These are phyloP conservation scores for Omphalea diandra DNA, from an alignment of 441 rosid species.

Conservation along the genomic window DNA sequence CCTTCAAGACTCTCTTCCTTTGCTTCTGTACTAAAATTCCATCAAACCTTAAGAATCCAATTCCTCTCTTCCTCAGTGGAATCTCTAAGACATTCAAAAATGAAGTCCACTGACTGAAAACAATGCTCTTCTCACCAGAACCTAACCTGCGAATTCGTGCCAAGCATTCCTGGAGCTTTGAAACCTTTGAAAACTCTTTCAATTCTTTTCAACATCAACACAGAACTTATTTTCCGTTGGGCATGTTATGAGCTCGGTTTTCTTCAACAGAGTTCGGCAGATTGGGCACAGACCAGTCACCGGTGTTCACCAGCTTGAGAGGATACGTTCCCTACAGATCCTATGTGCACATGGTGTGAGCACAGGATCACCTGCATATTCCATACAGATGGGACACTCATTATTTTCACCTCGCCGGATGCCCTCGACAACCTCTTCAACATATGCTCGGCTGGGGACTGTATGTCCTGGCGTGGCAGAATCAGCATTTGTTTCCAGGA, in stretches of 20 bases:
- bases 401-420: slow-evolving; percentile 45
- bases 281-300: slow-evolving; percentile 56
- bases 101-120: slow-evolving; percentile 78
- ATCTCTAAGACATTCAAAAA: slow-evolving; percentile 65
- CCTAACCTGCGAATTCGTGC: slow-evolving; percentile 35
- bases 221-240: slow-evolving; percentile 53
- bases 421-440: slow-evolving; percentile 59
- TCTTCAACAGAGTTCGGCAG: slow-evolving; percentile 44
- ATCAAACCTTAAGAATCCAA: slow-evolving; percentile 59
- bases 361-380: slow-evolving; percentile 70
- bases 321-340: slow-evolving; percentile 73
- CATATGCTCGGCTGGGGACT: slow-evolving; percentile 43
- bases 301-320: slow-evolving; percentile 55
- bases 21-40: slow-evolving; percentile 54
- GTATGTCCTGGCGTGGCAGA: slow-evolving; percentile 29
- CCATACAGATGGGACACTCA: slow-evolving; percentile 70
- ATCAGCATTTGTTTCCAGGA: slow-evolving; percentile 45
- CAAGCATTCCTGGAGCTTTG: slow-evolving; percentile 52
- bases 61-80: slow-evolving; percentile 43
- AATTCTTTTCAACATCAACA: slow-evolving; percentile 54
- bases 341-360: slow-evolving; percentile 72
- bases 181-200: slow-evolving; percentile 68
- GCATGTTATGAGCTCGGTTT: slow-evolving; percentile 52
- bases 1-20: slow-evolving; percentile 59
- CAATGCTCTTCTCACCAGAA: slow-evolving; percentile 58